These are phyloP conservation scores for Cladosporium sp. DNA, from an alignment of 2,329 filamentous ascomycete genomes.

Conservation along the genomic window DNA sequence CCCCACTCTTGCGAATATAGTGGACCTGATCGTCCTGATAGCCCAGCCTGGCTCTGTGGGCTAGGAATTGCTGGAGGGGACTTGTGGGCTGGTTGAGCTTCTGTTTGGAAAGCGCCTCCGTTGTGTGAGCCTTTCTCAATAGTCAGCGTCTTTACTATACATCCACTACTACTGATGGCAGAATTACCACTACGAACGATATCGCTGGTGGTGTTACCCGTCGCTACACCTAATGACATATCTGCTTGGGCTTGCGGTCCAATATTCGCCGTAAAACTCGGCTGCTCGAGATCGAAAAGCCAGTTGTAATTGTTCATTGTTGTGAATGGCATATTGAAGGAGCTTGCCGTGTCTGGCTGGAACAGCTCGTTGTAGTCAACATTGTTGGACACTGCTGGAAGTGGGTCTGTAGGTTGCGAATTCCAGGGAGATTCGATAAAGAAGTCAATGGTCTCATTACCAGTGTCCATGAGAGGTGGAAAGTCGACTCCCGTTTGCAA, in stretches of 20 bases:
- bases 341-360: slow-evolving; percentile 62
- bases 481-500: slow-evolving; percentile 3
- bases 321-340: slow-evolving; percentile 66
- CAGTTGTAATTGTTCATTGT: slow-evolving; percentile 64
- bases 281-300: slow-evolving; percentile 51
- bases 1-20: neutral
- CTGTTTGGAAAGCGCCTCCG: neutral
- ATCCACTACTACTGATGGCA: neutral
- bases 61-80: neutral
- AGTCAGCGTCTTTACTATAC: neutral
- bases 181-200: neutral
- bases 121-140: slow-evolving; percentile 6
- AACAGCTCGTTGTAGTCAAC: slow-evolving; percentile 56
- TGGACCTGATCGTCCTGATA: slow-evolving; percentile 16
- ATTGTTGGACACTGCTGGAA: slow-evolving; percentile 22
- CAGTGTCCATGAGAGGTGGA: slow-evolving; percentile 4
- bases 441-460: slow-evolving; percentile 11
- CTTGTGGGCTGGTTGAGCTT: slow-evolving; percentile 25
- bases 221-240: neutral
- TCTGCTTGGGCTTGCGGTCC: neutral
- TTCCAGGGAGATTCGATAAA: slow-evolving; percentile 10
- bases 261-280: neutral
- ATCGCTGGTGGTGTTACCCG: neutral
- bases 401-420: neutral
- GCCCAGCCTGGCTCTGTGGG: slow-evolving; percentile 10